phyloP scores from a whole-genome alignment of 169 alveolate genomes.

The Plasmodium berghei region DNA sequence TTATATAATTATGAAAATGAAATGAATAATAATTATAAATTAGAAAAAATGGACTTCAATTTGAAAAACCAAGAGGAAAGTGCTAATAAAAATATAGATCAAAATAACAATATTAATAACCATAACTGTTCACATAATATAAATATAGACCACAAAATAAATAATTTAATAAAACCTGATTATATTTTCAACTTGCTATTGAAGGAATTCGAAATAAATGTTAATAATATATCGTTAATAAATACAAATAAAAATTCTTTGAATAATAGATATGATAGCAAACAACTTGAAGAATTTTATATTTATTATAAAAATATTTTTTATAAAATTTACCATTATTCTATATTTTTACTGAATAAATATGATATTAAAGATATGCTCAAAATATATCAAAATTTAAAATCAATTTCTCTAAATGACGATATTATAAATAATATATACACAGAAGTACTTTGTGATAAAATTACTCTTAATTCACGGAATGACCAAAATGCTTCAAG shows the following conservation, averaged over 20 bases:
- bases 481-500: slow-evolving; percentile 25
- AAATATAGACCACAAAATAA: neutral
- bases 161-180: neutral
- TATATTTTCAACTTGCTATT: slow-evolving; percentile 21
- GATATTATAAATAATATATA: slow-evolving; percentile 26
- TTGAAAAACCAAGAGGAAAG: neutral
- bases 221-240: slow-evolving; percentile 30
- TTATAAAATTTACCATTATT: slow-evolving; percentile 44
- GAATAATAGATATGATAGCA: slow-evolving; percentile 28
- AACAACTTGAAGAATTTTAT: slow-evolving; percentile 35
- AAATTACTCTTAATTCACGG: slow-evolving; percentile 45
- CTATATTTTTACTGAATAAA: slow-evolving; percentile 48
- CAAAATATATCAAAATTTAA: slow-evolving; percentile 25
- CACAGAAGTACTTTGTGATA: slow-evolving; percentile 49
- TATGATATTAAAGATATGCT: slow-evolving; percentile 52
- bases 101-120: neutral
- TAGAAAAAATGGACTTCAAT: neutral
- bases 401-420: slow-evolving; percentile 37
- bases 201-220: slow-evolving; percentile 36
- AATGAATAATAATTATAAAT: neutral
- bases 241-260: slow-evolving; percentile 32
- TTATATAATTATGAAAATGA: neutral
- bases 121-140: neutral
- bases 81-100: neutral
- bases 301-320: slow-evolving; percentile 38